These are phyloP conservation scores for Blastobotrys peoriensis DNA, from an alignment of 805 yeast genomes.

Conservation along the genomic window DNA sequence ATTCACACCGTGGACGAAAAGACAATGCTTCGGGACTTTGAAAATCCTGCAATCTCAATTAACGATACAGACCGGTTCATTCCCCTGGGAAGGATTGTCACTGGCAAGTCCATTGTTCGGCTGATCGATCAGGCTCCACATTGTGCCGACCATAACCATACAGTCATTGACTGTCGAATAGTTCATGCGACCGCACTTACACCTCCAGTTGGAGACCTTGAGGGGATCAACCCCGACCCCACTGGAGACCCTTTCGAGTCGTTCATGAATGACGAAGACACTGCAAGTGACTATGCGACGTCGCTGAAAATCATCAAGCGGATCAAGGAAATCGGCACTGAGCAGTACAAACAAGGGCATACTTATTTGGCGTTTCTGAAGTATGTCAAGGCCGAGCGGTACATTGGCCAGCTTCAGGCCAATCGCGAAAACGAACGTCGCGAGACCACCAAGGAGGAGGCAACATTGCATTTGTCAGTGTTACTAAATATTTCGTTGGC, in stretches of 20 bases:
- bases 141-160: slow-evolving; percentile 56
- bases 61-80: not conserved
- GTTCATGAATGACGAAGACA: slow-evolving; percentile 63
- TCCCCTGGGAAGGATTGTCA: slow-evolving; percentile 74
- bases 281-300: slow-evolving; percentile 47
- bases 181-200: slow-evolving; percentile 25
- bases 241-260: slow-evolving; percentile 82
- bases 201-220: not conserved
- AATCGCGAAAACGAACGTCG: slow-evolving; percentile 74
- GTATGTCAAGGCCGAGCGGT: slow-evolving; percentile 66
- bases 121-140: slow-evolving; percentile 67
- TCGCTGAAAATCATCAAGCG: slow-evolving; percentile 60
- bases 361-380: slow-evolving; percentile 52
- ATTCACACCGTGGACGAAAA: not conserved
- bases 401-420: slow-evolving; percentile 59
- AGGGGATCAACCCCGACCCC: slow-evolving; percentile 49
- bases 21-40: not conserved
- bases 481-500: slow-evolving; percentile 69
- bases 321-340: slow-evolving; percentile 77
- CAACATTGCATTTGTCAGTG: slow-evolving; percentile 50
- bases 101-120: slow-evolving; percentile 75
- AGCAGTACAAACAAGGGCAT: slow-evolving; percentile 60
- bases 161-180: not conserved
- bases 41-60: not conserved
- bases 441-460: slow-evolving; percentile 52